Evolutionary conservation across 75 land plant genomes (phyloP).

Genomic region (Selaginella moellendorffii): DNA sequence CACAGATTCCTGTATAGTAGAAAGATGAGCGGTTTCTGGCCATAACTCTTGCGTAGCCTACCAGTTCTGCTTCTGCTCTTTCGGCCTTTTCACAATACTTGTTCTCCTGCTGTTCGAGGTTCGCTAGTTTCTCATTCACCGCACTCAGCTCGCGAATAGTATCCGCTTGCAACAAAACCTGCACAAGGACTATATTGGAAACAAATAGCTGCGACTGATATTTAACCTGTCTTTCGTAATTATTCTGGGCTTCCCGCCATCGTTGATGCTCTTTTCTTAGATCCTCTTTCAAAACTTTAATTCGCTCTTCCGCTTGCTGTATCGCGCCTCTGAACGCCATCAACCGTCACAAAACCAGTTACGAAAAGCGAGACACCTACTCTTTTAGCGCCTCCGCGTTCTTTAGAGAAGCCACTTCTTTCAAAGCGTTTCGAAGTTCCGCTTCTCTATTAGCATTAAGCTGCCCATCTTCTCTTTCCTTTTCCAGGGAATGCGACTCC

Average conservation of each 20-base stretch:
- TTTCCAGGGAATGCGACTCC: slow-evolving; percentile 37
- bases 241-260: slow-evolving; percentile 78
- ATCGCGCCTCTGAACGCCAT: slow-evolving; percentile 30
- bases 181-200: slow-evolving; percentile 2
- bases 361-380: no score
- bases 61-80: slow-evolving; percentile 42
- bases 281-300: slow-evolving; percentile 45
- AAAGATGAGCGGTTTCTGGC: not conserved
- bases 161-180: slow-evolving; percentile 89
- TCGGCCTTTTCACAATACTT: slow-evolving; percentile 40
- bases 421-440: slow-evolving; percentile 19
- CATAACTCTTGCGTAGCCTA: slow-evolving; percentile 20
- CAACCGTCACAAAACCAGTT: no score
- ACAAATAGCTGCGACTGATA: not conserved
- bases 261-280: slow-evolving; percentile 58
- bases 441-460: slow-evolving; percentile 41
- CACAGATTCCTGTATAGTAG: slow-evolving; percentile 35
- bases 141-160: slow-evolving; percentile 77
- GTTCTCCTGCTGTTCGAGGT: slow-evolving; percentile 36
- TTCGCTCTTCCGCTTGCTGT: slow-evolving; percentile 38
- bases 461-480: slow-evolving; percentile 28
- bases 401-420: slow-evolving; percentile 16
- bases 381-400: slow-evolving; percentile 12
- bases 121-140: slow-evolving; percentile 40
- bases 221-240: slow-evolving; percentile 95